These are phyloP conservation scores for Thelonectria blattea DNA, from an alignment of 2,329 filamentous ascomycete species.

Conservation along the genomic window DNA sequence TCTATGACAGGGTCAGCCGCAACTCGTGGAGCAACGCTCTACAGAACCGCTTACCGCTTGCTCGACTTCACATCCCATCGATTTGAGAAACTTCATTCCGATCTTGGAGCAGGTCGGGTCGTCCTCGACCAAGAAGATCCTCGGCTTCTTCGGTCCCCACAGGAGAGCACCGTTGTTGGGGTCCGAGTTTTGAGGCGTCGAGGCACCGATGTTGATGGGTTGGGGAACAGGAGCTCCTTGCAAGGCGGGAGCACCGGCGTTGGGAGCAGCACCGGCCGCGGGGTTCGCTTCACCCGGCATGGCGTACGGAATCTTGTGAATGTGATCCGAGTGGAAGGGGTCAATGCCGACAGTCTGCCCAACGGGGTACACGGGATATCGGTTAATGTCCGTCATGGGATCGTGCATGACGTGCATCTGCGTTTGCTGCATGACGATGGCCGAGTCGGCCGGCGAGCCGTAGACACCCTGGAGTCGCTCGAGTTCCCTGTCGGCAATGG, in stretches of 20 bases:
- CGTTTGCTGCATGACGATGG: slow-evolving; percentile 48
- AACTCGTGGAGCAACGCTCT: not conserved
- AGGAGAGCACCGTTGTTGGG: slow-evolving; percentile 49
- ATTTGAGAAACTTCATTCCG: slow-evolving; percentile 69
- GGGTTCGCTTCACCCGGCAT: slow-evolving; percentile 61
- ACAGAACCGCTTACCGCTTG: slow-evolving; percentile 61
- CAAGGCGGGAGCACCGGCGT: slow-evolving; percentile 21
- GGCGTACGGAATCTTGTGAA: slow-evolving; percentile 92
- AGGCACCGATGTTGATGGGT: slow-evolving; percentile 36
- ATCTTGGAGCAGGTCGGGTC: slow-evolving; percentile 72
- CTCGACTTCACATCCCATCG: slow-evolving; percentile 71
- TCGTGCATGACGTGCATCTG: slow-evolving; percentile 58
- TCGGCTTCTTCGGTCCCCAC: slow-evolving; percentile 70
- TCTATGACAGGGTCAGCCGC: slow-evolving; percentile 34
- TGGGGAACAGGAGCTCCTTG: slow-evolving; percentile 51
- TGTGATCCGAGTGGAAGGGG: slow-evolving; percentile 91
- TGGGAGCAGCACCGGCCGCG: not conserved
- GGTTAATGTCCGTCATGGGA: slow-evolving; percentile 59
- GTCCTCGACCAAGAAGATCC: slow-evolving; percentile 90
- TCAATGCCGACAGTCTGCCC: slow-evolving; percentile 92
- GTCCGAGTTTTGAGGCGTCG: slow-evolving; percentile 28
- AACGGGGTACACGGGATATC: slow-evolving; percentile 84
- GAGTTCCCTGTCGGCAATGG: slow-evolving; percentile 59
- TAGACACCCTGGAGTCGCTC: slow-evolving; percentile 62
- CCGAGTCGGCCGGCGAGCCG: slow-evolving; percentile 60